Conservation (phyloP, 345 rosid genomes). For the Abelmoschus esculentus region DNA sequence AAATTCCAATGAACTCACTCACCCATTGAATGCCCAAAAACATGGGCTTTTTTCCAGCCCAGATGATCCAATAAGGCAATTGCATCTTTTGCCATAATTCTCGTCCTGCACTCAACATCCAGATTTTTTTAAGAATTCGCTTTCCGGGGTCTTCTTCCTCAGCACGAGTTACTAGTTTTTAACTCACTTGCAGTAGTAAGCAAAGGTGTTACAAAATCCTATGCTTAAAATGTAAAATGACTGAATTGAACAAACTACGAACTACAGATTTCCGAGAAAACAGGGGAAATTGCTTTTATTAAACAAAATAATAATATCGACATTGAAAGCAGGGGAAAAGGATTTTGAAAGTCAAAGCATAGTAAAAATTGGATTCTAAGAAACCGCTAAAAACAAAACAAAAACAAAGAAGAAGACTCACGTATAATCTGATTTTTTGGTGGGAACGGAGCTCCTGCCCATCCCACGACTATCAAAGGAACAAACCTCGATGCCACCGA, state of each 20-base stretch:
- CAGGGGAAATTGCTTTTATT: neutral
- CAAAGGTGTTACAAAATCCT: neutral
- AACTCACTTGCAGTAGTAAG: neutral
- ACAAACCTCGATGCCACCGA: slow-evolving; percentile 60
- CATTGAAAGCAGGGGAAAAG: neutral
- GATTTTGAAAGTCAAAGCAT: neutral
- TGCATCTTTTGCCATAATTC: slow-evolving; percentile 83
- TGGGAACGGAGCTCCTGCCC: slow-evolving; percentile 85
- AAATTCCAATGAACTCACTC: slow-evolving; percentile 8
- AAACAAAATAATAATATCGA: neutral
- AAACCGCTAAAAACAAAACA: neutral
- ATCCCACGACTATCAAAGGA: slow-evolving; percentile 95
- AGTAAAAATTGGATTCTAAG: neutral
- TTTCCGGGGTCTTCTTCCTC: no score
- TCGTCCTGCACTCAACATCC: slow-evolving; percentile 49
- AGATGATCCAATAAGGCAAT: slow-evolving; percentile 80
- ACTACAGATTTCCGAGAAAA: neutral
- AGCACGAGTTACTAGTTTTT: no score
- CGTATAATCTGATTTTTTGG: slow-evolving; percentile 59
- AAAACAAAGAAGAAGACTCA: slow-evolving; percentile 27
- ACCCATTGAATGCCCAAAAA: slow-evolving; percentile 98
- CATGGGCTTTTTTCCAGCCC: slow-evolving; percentile 79
- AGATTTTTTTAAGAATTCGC: neutral
- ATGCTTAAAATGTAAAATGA: neutral
- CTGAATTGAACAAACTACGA: neutral